Evolutionary conservation across 257 asterid species (phyloP).

Genomic region (Solanum gracilifrons): DNA sequence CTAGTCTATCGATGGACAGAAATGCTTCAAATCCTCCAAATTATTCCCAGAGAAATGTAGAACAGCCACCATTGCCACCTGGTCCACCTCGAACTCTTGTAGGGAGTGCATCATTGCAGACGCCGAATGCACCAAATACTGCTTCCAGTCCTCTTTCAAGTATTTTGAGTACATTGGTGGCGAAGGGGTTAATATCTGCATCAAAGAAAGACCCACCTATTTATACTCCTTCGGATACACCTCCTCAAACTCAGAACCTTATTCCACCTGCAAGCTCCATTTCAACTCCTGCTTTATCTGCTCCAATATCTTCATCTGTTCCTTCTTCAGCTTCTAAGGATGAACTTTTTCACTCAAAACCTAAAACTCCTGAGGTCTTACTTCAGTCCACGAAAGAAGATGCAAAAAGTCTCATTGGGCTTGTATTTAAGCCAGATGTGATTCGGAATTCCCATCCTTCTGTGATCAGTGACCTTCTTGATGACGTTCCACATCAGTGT

Average conservation of each 20-base stretch:
- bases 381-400: conserved; percentile 19
- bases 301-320: conserved; percentile 20
- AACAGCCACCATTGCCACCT: conserved; percentile 18
- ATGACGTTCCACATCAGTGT: conserved; percentile 56
- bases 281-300: conserved; percentile 28
- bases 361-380: conserved; percentile 15
- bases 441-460: conserved; percentile 51
- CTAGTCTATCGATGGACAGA: conserved; percentile 11
- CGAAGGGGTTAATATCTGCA: conserved; percentile 74
- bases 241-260: conserved; percentile 26
- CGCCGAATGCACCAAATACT: conserved; percentile 22
- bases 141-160: conserved; percentile 63
- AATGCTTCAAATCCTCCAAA: conserved; percentile 3
- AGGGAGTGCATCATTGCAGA: conserved; percentile 21
- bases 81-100: conserved; percentile 19
- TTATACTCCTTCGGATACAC: conserved; percentile 13
- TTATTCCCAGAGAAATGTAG: conserved; percentile 29
- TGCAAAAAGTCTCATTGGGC: conserved; percentile 50
- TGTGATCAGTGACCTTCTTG: conserved; percentile 55
- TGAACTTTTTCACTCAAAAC: conserved; percentile 17
- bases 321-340: conserved; percentile 18
- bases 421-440: conserved; percentile 54
- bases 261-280: conserved; percentile 20
- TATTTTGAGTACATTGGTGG: conserved; percentile 70
- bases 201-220: conserved; percentile 32